Base-by-base conservation (phyloP, 1,284 basidiomycete genomes). In the Rhodotorula sp. region DNA sequence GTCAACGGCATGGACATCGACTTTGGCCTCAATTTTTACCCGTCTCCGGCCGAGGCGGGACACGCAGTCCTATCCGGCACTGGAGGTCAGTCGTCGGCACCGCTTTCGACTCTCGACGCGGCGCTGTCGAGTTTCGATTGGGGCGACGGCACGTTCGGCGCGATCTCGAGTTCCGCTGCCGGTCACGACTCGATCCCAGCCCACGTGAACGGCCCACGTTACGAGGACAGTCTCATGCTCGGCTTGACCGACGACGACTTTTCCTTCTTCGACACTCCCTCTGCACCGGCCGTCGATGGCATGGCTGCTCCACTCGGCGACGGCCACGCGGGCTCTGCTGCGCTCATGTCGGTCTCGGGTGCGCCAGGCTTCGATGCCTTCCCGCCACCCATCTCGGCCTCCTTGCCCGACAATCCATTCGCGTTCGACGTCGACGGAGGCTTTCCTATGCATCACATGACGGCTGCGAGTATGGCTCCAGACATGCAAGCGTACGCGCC, bases 181-280 rank as follows among this genome's bases (percentile, higher is more conserved):
- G 53, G 14, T 17, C n/a, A n/a, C 29, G 26, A 17, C 14, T 29
- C 26, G 10, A 42, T 54, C 26, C 53, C 49, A 10, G 49, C 22
- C 4, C 49, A 37, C 0, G 46, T 42, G 4, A 2, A 15, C 15
- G 49, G 46, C 8, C 45, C 64, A 14, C 68, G 69, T 4, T 73
- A 56, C 48, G 74, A 75, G 57, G 74, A 75, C 55, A 66, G 66
- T 4, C 62, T 70, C 59, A 65, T 74, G 49, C 68, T 70, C 55
- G 73, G 72, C 26, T 57, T 78, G 22, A 78, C 75, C 0, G 77
- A 78, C 48, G 77, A 78, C 63, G 77, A 78, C 64, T 78, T 78
- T 44, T 77, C 75, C 24, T 78, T 77, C 57, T 78, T 78, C 61
- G 77, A 78, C 64, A 70, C 70, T 8, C 75, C 77, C 22, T n/a